These are phyloP conservation scores for Metarhizium humberi DNA, from an alignment of 2,329 filamentous ascomycete genomes.

Conservation along the genomic window DNA sequence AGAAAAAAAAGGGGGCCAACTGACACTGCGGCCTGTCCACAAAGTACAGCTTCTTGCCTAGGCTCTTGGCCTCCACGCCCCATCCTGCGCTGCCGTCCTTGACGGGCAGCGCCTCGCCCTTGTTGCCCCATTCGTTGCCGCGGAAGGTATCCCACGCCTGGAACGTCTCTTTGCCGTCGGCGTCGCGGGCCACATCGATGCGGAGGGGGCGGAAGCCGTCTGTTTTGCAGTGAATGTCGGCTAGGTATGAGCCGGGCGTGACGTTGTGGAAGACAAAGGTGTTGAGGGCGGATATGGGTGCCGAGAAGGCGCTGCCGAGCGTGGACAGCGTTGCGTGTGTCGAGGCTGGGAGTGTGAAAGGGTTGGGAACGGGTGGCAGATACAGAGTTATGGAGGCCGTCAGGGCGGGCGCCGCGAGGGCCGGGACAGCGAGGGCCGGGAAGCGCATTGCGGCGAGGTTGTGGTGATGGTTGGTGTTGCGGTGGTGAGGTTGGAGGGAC, in stretches of 20 bases:
- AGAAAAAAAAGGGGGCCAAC: slow-evolving; percentile 22
- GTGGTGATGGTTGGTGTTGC: slow-evolving; percentile 7
- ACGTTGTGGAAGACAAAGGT: slow-evolving; percentile 71
- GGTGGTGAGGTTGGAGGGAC: neutral
- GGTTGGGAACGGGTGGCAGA: slow-evolving; percentile 39
- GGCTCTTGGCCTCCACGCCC: slow-evolving; percentile 51
- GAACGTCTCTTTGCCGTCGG: slow-evolving; percentile 28
- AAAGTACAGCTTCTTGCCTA: slow-evolving; percentile 65
- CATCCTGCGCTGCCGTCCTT: slow-evolving; percentile 19
- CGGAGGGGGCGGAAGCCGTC: slow-evolving; percentile 71
- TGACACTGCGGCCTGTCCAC: slow-evolving; percentile 66
- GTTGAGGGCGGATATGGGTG: slow-evolving; percentile 58
- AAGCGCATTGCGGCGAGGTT: slow-evolving; percentile 23
- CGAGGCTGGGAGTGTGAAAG: slow-evolving; percentile 48
- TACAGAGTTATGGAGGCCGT: slow-evolving; percentile 31
- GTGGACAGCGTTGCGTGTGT: slow-evolving; percentile 54
- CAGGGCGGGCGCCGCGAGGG: slow-evolving; percentile 22
- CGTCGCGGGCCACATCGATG: slow-evolving; percentile 54
- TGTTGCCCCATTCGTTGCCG: slow-evolving; percentile 84
- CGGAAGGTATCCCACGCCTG: slow-evolving; percentile 76
- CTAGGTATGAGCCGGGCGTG: slow-evolving; percentile 64
- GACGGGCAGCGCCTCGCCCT: slow-evolving; percentile 51
- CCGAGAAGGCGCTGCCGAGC: slow-evolving; percentile 30
- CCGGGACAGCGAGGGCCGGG: slow-evolving; percentile 20
- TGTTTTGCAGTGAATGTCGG: slow-evolving; percentile 67